Conservation (phyloP, 2,329 filamentous ascomycete species). For the Cercospora beticola region DNA sequence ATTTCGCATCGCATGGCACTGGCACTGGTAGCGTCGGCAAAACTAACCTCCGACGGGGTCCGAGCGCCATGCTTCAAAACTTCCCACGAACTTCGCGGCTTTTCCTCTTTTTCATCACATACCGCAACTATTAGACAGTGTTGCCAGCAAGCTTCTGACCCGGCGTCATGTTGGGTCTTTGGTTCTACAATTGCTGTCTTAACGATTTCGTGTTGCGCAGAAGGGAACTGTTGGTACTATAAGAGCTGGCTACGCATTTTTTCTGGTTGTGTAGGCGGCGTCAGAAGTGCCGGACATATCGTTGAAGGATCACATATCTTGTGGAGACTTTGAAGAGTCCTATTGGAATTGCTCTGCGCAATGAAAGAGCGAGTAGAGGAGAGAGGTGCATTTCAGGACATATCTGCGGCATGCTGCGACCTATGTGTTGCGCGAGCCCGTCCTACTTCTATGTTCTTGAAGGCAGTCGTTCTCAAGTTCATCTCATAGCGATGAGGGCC, state of each 20-base stretch:
- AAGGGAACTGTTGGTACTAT: constrained; percentile 30
- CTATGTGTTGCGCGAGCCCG: neutral
- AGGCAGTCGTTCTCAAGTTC: neutral
- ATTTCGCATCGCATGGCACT: too few relatives aligned
- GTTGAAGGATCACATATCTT: neutral
- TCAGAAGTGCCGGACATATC: constrained; percentile 31
- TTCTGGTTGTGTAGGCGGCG: constrained; percentile 30
- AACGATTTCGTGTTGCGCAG: constrained; percentile 31
- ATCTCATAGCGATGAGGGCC: neutral
- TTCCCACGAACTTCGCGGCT: constrained; percentile 8
- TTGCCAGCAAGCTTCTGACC: constrained; percentile 13
- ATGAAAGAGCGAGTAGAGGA: neutral
- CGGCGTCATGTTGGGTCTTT: constrained; percentile 14
- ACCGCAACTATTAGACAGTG: constrained; percentile 16
- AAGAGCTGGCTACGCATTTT: constrained; percentile 32
- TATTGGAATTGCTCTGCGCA: neutral
- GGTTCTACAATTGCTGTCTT: constrained; percentile 23
- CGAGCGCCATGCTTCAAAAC: neutral
- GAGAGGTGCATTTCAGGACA: neutral
- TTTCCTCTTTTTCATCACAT: neutral
- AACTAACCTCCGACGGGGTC: neutral
- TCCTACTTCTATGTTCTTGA: neutral
- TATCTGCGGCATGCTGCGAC: neutral
- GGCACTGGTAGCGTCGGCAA: neutral
- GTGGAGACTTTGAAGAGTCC: neutral